phyloP scores from a whole-genome alignment of 129 eudicot genomes.

The Saussurea involucrata region DNA sequence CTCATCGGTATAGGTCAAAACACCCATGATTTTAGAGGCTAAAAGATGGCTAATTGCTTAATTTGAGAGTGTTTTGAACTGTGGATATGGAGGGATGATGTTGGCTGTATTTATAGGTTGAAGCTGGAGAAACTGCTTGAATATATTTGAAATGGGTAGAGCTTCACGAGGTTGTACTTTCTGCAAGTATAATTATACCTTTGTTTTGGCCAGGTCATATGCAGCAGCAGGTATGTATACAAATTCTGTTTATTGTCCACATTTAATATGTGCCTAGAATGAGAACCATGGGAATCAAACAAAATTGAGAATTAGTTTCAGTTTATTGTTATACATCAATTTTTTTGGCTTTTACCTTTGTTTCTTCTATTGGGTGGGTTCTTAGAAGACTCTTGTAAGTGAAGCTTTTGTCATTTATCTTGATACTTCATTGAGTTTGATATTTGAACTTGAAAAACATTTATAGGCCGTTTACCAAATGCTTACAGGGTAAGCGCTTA shows the following conservation, averaged over 20 bases:
- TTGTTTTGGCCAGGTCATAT: background rate
- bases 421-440: background rate
- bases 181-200: background rate
- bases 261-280: background rate
- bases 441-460: background rate
- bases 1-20: slow-evolving; percentile 38
- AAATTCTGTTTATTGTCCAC: slow-evolving; percentile 22
- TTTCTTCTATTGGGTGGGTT: background rate
- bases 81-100: slow-evolving; percentile 6
- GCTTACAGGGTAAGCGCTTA: background rate
- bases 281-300: slow-evolving; percentile 11
- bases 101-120: slow-evolving; percentile 20
- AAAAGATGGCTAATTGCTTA: background rate
- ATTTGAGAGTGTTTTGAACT: background rate
- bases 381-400: background rate
- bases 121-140: background rate
- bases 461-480: too few species aligned
- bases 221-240: background rate
- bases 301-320: slow-evolving; percentile 10
- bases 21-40: slow-evolving; percentile 32
- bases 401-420: background rate
- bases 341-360: background rate
- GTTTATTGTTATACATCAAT: background rate
- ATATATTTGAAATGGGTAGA: background rate
- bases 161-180: slow-evolving; percentile 7